These are phyloP conservation scores for Postia placenta DNA, from an alignment of 768 basidiomycete species.

Conservation along the genomic window DNA sequence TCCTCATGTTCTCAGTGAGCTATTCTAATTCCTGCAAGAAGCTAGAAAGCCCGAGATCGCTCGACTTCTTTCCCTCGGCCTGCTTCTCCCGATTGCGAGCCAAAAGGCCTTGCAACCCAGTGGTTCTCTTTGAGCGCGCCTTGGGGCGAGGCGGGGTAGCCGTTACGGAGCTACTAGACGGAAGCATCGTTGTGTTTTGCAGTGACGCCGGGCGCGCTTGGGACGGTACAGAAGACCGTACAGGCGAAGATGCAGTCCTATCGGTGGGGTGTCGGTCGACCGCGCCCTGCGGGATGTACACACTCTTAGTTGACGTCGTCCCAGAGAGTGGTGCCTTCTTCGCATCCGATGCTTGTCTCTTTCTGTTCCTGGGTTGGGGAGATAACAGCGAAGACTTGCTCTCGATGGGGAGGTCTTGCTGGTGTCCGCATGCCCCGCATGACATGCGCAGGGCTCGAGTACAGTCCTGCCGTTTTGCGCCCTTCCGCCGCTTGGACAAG, in stretches of 20 bases:
- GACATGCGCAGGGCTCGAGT: conserved; percentile 15
- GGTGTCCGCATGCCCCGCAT: conserved; percentile 24
- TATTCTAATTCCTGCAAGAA: conserved; percentile 41
- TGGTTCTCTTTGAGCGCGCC: conserved; percentile 45
- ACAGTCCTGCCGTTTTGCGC: conserved; percentile 13
- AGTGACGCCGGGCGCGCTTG: background rate
- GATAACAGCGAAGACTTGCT: conserved; percentile 14
- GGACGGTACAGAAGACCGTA: background rate
- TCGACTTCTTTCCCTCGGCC: conserved; percentile 32
- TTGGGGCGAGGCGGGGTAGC: conserved; percentile 18
- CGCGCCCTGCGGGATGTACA: background rate
- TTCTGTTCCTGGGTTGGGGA: conserved; percentile 14
- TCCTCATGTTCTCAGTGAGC: background rate
- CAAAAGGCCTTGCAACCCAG: conserved; percentile 57
- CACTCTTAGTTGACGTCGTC: background rate
- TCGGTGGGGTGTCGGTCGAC: background rate
- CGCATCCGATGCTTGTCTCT: background rate
- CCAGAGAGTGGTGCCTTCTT: background rate
- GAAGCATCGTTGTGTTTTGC: background rate
- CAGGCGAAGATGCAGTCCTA: background rate
- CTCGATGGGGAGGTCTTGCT: conserved; percentile 20
- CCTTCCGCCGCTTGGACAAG: conserved; percentile 20
- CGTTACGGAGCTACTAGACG: background rate
- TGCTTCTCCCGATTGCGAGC: conserved; percentile 52
- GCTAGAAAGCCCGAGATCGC: conserved; percentile 40